phyloP scores from a whole-genome alignment of 805 yeast genomes.

The Sugiyamaella lignohabitans region DNA sequence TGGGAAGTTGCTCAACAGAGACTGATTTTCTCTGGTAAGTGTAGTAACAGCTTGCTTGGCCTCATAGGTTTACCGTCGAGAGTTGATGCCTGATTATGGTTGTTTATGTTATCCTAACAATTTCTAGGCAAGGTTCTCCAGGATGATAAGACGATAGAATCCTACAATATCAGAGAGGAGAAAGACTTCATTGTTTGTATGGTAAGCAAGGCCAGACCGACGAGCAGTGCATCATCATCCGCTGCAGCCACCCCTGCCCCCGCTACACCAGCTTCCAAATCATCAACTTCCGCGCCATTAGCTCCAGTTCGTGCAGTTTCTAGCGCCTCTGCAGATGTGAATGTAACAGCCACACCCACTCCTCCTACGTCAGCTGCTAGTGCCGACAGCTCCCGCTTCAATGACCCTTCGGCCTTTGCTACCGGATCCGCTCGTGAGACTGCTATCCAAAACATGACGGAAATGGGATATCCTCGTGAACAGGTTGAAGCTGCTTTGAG shows the following conservation, averaged over 20 bases:
- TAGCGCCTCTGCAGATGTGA: slow-evolving; percentile 18
- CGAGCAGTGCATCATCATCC: slow-evolving; percentile 23
- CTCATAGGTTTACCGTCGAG: not conserved
- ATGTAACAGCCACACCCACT: slow-evolving; percentile 21
- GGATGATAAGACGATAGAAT: slow-evolving; percentile 69
- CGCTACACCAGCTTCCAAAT: slow-evolving; percentile 10
- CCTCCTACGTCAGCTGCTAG: slow-evolving; percentile 26
- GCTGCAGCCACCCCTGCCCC: slow-evolving; percentile 21
- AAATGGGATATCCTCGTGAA: slow-evolving; percentile 88
- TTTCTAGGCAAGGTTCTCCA: slow-evolving; percentile 65
- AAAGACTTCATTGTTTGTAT: slow-evolving; percentile 88
- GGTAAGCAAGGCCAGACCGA: slow-evolving; percentile 50
- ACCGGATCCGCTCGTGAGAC: slow-evolving; percentile 73
- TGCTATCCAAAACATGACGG: slow-evolving; percentile 77
- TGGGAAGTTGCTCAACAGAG: slow-evolving; percentile 72
- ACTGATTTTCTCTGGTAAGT: slow-evolving; percentile 76
- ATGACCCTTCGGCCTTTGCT: slow-evolving; percentile 42
- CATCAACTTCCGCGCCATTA: slow-evolving; percentile 17
- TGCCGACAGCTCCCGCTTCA: slow-evolving; percentile 21
- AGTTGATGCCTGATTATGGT: too few relatives aligned
- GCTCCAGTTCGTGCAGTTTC: slow-evolving; percentile 20
- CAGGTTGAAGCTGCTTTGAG: slow-evolving; percentile 87
- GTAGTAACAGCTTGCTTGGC: not conserved
- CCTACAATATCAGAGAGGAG: slow-evolving; percentile 68
- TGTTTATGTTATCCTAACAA: too few relatives aligned